phyloP scores from a whole-genome alignment of 2,329 filamentous ascomycete species.

The Talaromyces atroroseus region DNA sequence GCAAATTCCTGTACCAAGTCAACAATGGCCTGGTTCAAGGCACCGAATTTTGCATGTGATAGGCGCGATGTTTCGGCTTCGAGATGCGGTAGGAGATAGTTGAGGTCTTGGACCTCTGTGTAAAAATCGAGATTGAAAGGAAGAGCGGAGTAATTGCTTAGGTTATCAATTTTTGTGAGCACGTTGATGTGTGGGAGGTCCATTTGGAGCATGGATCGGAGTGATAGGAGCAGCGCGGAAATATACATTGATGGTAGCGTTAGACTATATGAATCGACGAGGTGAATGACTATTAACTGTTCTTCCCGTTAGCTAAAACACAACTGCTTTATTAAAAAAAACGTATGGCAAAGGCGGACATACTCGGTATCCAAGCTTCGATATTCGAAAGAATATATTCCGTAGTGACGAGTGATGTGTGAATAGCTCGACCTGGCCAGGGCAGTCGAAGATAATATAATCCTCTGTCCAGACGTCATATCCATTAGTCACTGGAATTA shows the following conservation, averaged over 20 bases:
- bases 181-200: conserved; percentile 95
- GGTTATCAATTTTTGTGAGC: conserved; percentile 94
- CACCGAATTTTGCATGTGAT: conserved; percentile 69
- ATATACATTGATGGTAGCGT: conserved; percentile 93
- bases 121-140: conserved; percentile 97
- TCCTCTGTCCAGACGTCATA: conserved; percentile 54
- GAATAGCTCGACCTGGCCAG: conserved; percentile 93
- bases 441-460: conserved; percentile 92
- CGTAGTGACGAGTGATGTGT: conserved; percentile 89
- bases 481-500: background rate
- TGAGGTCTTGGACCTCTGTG: conserved; percentile 91
- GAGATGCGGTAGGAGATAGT: conserved; percentile 74
- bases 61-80: conserved; percentile 69
- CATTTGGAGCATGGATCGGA: conserved; percentile 97
- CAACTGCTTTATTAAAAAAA: background rate
- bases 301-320: background rate
- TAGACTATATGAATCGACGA: conserved; percentile 89
- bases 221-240: conserved; percentile 83
- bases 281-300: conserved; percentile 85
- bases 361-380: conserved; percentile 90
- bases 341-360: background rate
- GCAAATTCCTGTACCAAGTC: conserved; percentile 84
- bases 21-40: conserved; percentile 80
- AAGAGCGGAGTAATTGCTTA: conserved; percentile 74
- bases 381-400: conserved; percentile 83